Conservation (phyloP, 208 protist genomes). For the Strigomonas culicis region DNA sequence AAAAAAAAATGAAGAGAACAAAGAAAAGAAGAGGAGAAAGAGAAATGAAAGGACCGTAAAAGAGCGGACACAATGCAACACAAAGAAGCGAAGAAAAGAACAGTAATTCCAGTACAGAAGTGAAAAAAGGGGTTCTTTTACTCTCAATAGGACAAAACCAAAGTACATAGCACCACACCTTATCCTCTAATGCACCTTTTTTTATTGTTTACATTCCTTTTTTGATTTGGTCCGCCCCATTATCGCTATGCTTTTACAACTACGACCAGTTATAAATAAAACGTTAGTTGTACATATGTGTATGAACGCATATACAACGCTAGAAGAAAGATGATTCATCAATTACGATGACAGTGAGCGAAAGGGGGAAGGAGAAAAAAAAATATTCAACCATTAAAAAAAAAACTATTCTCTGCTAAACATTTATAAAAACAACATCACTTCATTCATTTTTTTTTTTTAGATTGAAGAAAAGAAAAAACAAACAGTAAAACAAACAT, state of each 20-base stretch:
- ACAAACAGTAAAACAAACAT: slow-evolving; percentile 10
- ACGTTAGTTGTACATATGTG: no score
- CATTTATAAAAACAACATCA: neutral
- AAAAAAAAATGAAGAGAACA: slow-evolving; percentile 6
- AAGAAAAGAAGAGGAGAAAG: slow-evolving; percentile 9
- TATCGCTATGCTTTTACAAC: no score
- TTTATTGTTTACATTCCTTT: no score
- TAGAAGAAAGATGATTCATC: neutral
- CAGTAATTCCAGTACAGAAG: no score
- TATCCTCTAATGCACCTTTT: no score
- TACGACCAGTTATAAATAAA: no score
- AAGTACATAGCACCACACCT: no score
- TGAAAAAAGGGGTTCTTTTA: no score
- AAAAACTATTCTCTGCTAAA: slow-evolving; percentile 11
- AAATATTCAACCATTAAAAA: slow-evolving; percentile 6
- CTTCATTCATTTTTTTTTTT: slow-evolving; percentile 2
- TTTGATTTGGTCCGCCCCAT: no score
- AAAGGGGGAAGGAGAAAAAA: slow-evolving; percentile 5
- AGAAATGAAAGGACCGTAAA: neutral
- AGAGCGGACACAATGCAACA: slow-evolving; percentile 1
- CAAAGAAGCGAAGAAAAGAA: slow-evolving; percentile 2
- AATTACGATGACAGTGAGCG: no score
- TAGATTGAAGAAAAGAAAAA: neutral
- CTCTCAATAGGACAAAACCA: no score
- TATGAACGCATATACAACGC: neutral